Base-by-base conservation (phyloP, 148 eudicot species). In the Amaranthus cruentus region DNA sequence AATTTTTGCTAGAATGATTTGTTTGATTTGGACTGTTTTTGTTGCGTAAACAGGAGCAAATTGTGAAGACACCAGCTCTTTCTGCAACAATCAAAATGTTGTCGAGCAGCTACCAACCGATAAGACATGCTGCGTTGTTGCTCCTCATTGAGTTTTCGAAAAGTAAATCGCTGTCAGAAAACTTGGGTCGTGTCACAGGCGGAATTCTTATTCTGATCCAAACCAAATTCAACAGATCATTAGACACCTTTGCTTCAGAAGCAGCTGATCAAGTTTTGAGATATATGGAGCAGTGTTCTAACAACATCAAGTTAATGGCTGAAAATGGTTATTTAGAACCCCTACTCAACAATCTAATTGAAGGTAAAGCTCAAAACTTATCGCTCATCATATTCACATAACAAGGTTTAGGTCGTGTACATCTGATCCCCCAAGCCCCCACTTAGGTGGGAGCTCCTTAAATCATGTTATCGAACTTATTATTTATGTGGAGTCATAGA, bases 301-400 rank as follows among this genome's bases (percentile, higher is more conserved):
- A 68, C 53, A 88, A 92, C 78, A 83, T 92, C 77, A 90, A 86
- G 80, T 72, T 78, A 59, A 90, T 92, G 97, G 97, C 93, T 62
- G 96, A 90, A 79, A 88, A 88, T 78, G 97, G 97, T 68, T 80
- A 80, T 74, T 70, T 85, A 70, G 88, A 92, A 62, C 93, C 97
- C 7, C 84, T 92, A 60, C 81, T 90, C 60, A 77, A 83, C 72
- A 88, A 87, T 81, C 83, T 92, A 43, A 60, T 78, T 67, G 72
- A 83, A 90, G 97, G 96, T 92, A 81, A 86, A 55, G 70, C 73
- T 47, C 44, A 44, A 38, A 28, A 49, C 6, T 73, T 56, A 64
- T 69, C 46, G 7, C 28, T 61, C 62, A 47, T 69, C 18, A 59
- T 67, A 18, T 76, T 49, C 38, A 28, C 38, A 28, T 28, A 28